Base-by-base conservation (phyloP, 805 yeast genomes). In the Isabelozyma heimii region DNA sequence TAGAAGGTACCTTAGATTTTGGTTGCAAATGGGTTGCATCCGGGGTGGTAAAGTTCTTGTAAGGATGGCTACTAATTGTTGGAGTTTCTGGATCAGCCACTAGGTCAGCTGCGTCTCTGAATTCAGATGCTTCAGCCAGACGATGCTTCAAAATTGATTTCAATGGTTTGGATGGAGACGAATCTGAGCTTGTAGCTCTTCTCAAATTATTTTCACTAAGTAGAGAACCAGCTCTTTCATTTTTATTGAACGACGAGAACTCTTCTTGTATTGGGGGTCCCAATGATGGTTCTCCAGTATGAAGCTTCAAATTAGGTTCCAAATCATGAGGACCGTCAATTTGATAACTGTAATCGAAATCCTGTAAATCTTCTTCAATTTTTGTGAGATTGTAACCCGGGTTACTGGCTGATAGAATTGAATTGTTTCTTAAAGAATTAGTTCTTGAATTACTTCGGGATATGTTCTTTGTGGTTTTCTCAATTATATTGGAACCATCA, bases 301-400 rank as follows among this genome's bases (percentile, higher is more conserved):
- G 14, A 26, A 40, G 43, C 10, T 40, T 40, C 20, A 40, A 17
- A 3, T 17, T 17, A 8, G 44, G 43, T 40, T 20, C 42, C 33
- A 16, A 42, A 44, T 17, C 9, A 41, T 47, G 46, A 15, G 45
- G 47, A 27, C 60, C 57, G 47, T 72, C 76, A 35, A 70, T 49
- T 47, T 65, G 66, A 52, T 73, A 73, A 45, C 67, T 70, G 49
- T 70, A 73, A 33, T 73, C 79, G 48, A 73, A 73, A 47, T 69
- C 76, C 37, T 64, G 72, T 40, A 73, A 62, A 44, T 72, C 75
- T 53, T 73, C 79, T 14, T 73, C 77, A 37, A 73, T 73, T 55
- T 72, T 73, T 28, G 57, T 56, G 45, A 73, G 58, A 48, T 66
- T 71, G 47, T 51, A 52, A 16, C 43, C 47, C 17, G 54, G 49